Percentiles rank a stretch among this genome's conserved stretches.
These are phyloP conservation scores for Pseudogymnoascus sp. DNA, from an alignment of 2,329 filamentous ascomycete genomes.

Conservation along the genomic window DNA sequence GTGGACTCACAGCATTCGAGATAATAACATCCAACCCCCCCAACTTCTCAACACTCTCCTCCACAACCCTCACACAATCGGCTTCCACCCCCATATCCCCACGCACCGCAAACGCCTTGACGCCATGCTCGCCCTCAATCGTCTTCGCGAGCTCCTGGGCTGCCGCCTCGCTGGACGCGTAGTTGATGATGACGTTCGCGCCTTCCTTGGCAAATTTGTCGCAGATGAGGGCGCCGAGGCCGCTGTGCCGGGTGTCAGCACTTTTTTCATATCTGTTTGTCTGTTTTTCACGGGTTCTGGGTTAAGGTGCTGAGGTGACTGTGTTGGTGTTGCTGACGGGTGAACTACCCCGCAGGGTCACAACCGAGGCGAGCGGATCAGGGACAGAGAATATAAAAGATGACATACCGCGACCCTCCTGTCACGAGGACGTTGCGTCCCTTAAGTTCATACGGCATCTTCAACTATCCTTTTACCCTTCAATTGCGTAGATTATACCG, in stretches of 20 bases:
- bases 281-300: too few relatives aligned
- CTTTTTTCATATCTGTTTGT: too few relatives aligned
- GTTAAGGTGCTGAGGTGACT: not conserved
- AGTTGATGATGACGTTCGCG: constrained; percentile 58
- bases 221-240: constrained; percentile 51
- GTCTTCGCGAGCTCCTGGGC: constrained; percentile 45
- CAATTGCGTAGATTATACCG: not conserved
- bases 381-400: not conserved
- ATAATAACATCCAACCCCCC: constrained; percentile 58
- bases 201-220: constrained; percentile 55
- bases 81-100: constrained; percentile 48
- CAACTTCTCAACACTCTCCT: constrained; percentile 44
- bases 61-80: constrained; percentile 45
- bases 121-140: constrained; percentile 39
- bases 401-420: constrained; percentile 52
- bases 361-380: not conserved
- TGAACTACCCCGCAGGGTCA: not conserved
- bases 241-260: constrained; percentile 37
- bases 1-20: constrained; percentile 49
- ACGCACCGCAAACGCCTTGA: constrained; percentile 47
- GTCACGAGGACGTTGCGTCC: constrained; percentile 56
- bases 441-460: constrained; percentile 55
- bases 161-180: constrained; percentile 45
- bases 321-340: not conserved
- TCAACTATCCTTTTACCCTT: constrained; percentile 7